Conservation (phyloP, 805 yeast genomes). For the Ogataea henricii region DNA sequence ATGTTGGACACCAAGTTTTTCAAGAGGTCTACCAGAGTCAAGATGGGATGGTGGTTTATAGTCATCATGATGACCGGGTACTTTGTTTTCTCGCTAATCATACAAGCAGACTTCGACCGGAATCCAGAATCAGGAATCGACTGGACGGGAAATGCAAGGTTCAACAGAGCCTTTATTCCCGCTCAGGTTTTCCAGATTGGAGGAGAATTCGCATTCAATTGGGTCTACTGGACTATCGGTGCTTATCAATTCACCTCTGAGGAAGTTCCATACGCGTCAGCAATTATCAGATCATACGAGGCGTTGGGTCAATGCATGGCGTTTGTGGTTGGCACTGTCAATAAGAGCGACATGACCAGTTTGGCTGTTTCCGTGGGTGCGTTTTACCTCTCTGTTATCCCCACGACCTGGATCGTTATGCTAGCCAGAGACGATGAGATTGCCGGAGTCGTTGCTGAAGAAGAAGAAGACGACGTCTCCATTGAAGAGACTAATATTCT, state of each 20-base stretch:
- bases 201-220: constrained; percentile 26
- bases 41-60: constrained; percentile 21
- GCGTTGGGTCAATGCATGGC: constrained; percentile 26
- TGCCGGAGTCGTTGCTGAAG: not conserved
- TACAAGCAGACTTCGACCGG: constrained; percentile 10
- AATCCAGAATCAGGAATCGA: constrained; percentile 19
- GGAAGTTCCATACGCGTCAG: constrained; percentile 26
- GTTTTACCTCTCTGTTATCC: constrained; percentile 17
- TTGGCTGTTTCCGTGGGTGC: constrained; percentile 29
- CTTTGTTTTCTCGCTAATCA: constrained; percentile 26
- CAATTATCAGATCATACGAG: constrained; percentile 28
- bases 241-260: constrained; percentile 21
- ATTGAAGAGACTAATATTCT: not conserved
- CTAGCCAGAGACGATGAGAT: not conserved
- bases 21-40: constrained; percentile 17
- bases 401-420: not conserved
- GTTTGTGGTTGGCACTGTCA: constrained; percentile 27
- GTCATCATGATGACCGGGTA: constrained; percentile 14
- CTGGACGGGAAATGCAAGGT: constrained; percentile 23
- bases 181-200: constrained; percentile 27
- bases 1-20: constrained; percentile 20
- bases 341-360: constrained; percentile 27
- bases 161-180: constrained; percentile 24
- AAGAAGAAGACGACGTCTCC: not conserved
- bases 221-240: constrained; percentile 32